Evolutionary conservation across 768 basidiomycete species (phyloP), one percentile per base, ranked within the genome.

Genomic region (Lentinula boryana): DNA sequence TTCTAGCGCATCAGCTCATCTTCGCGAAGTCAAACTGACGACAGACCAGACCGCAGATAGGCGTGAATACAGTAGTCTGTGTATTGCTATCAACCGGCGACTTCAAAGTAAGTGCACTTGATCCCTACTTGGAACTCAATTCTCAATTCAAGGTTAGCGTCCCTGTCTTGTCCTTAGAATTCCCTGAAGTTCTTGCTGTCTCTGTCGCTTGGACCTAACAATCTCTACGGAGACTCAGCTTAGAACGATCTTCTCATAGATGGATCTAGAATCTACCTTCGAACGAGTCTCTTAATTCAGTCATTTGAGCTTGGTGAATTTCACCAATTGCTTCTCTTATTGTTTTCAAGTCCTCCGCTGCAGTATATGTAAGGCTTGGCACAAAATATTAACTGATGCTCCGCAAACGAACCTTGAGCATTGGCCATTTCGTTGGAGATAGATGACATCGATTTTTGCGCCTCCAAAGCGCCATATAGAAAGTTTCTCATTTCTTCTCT

Each of bases 381-480:
- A 31, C 10, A 38, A 13, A 31, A 27, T 15, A 15, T 38, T 6
- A 23, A 56, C 10, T 27, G 4, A 32, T 21, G 33, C 5, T 49
- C 21, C 36, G 36, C 36, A 55, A 55, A 56, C 55, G 55, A 56
- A 56, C 55, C 23, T 56, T 43, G 33, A 56, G 55, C 40, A 15
- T 40, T 23, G 27, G 41, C 55, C 40, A 32, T 21, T 12, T 56
- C 55, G 23, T 36, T 7, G 40, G 38, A 41, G 13, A 41, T 16
- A 5, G 55, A 27, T 32, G 13, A 16, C 12, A 23, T 9, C 10
- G 15, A n/a, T 27, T 58, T 21, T 9, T 38, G 43, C 32, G 48
- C 57, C 13, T 58, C 35, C 23, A 48, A 23, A 16, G 48, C 48
- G 15, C 57, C 57, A 36, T 58, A 44, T 13, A 58, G n/a, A 18